A percentile compares a stretch with the other conserved stretches of the same genome.
Evolutionary conservation across 805 yeast genomes (phyloP).

Genomic region (Debaryomyces maramus): DNA sequence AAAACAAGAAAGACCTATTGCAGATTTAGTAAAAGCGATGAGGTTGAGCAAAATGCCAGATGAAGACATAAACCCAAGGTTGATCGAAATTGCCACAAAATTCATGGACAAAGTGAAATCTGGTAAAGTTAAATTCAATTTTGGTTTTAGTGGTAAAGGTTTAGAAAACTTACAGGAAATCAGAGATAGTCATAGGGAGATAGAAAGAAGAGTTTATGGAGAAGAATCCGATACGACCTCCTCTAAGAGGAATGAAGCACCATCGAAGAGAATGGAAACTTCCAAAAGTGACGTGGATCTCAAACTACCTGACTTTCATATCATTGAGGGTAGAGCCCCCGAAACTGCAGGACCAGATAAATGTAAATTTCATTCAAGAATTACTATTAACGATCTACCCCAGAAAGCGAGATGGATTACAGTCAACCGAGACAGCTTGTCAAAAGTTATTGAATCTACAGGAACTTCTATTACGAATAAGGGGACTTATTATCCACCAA

Average conservation of each 20-base stretch:
- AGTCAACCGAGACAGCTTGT: constrained; percentile 62
- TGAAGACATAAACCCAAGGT: constrained; percentile 49
- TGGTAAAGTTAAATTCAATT: constrained; percentile 63
- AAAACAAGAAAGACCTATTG: constrained; percentile 61
- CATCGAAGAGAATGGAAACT: neutral
- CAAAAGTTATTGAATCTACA: constrained; percentile 67
- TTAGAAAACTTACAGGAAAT: constrained; percentile 70
- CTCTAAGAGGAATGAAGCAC: neutral
- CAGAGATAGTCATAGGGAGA: constrained; percentile 49
- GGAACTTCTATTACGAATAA: constrained; percentile 76
- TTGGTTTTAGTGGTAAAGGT: constrained; percentile 95
- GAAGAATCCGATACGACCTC: constrained; percentile 23
- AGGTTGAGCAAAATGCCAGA: constrained; percentile 49
- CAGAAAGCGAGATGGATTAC: constrained; percentile 77
- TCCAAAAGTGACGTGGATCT: constrained; percentile 9
- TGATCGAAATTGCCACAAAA: constrained; percentile 49
- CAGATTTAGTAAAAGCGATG: constrained; percentile 70
- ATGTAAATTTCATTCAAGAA: constrained; percentile 59
- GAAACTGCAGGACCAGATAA: constrained; percentile 58
- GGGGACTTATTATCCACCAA: constrained; percentile 64
- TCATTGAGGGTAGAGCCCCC: constrained; percentile 52
- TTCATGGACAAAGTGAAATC: constrained; percentile 61
- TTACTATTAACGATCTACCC: constrained; percentile 83
- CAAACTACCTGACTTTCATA: constrained; percentile 44
- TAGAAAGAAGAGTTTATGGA: constrained; percentile 52